A percentile compares a stretch with the other conserved stretches of the same genome.
Conservation (phyloP, 2,329 filamentous ascomycete species). For the Raffaelea deltoideospora region DNA sequence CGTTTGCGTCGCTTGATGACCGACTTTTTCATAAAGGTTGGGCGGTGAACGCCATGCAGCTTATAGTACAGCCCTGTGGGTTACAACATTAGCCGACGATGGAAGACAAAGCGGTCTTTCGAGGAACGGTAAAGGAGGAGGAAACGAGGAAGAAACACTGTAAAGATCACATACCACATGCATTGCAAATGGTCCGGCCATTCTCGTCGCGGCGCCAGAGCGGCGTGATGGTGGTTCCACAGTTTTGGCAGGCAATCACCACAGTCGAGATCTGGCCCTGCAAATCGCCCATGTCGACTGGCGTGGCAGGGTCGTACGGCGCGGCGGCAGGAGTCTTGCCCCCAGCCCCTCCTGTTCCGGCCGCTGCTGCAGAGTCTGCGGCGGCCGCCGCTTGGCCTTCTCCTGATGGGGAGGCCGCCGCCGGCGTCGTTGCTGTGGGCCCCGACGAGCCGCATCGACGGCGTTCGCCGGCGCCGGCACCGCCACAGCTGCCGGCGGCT, state of each 20-base stretch:
- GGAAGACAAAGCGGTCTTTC: too few species aligned
- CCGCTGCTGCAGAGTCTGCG: too few species aligned
- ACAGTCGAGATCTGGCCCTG: slow-evolving; percentile 39
- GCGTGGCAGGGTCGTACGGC: slow-evolving; percentile 20
- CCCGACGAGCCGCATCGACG: not conserved
- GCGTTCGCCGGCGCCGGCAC: too few species aligned
- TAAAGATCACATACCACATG: slow-evolving; percentile 57
- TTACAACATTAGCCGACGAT: too few species aligned
- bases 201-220: slow-evolving; percentile 89
- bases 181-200: slow-evolving; percentile 96
- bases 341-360: too few species aligned
- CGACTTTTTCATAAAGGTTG: slow-evolving; percentile 97
- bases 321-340: too few species aligned
- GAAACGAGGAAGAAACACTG: not conserved
- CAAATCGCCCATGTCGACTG: slow-evolving; percentile 34
- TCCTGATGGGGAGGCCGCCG: too few species aligned
- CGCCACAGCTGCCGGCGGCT: not conserved
- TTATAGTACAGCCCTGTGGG: slow-evolving; percentile 79
- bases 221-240: slow-evolving; percentile 88
- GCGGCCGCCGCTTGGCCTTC: too few species aligned
- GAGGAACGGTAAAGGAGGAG: too few species aligned
- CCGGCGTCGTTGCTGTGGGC: not conserved
- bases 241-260: slow-evolving; percentile 91
- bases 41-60: slow-evolving; percentile 81
- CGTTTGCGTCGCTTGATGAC: slow-evolving; percentile 93